Percentiles rank a stretch among this genome's conserved stretches.
Conservation (phyloP, 2,329 filamentous ascomycete genomes). For the Emericellopsis cladophorae region DNA sequence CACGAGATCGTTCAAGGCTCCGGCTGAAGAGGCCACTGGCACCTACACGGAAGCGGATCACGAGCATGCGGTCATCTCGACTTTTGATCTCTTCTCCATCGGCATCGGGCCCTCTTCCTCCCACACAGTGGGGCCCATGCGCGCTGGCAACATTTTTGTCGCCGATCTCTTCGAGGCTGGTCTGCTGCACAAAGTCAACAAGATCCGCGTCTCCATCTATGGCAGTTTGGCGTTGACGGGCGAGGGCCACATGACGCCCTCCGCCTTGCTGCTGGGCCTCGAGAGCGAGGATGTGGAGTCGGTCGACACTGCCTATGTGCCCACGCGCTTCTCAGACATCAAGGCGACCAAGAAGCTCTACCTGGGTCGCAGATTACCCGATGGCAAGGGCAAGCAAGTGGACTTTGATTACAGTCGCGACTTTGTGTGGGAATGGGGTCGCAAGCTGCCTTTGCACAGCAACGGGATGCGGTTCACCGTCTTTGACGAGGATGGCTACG, state of each 20-base stretch:
- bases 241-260: conserved; percentile 39
- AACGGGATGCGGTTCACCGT: conserved; percentile 40
- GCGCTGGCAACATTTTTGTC: conserved; percentile 37
- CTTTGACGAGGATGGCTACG: conserved; percentile 30
- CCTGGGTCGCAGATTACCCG: conserved; percentile 25
- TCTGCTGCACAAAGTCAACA: conserved; percentile 29
- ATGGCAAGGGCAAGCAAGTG: conserved; percentile 28
- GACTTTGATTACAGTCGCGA: conserved; percentile 34
- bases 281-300: conserved; percentile 35
- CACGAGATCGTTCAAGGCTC: background rate
- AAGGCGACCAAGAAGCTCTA: conserved; percentile 29
- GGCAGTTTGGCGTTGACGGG: conserved; percentile 36
- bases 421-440: conserved; percentile 38
- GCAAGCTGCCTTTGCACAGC: conserved; percentile 36
- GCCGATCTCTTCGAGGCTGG: conserved; percentile 31
- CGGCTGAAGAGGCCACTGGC: conserved; percentile 19
- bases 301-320: conserved; percentile 34
- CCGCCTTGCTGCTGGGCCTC: conserved; percentile 33
- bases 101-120: conserved; percentile 38
- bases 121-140: conserved; percentile 38
- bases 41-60: conserved; percentile 35
- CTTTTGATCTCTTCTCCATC: conserved; percentile 38
- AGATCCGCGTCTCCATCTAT: conserved; percentile 34
- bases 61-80: conserved; percentile 38
- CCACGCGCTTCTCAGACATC: conserved; percentile 29